Evolutionary conservation across 345 rosid species (phyloP).

Genomic region (Orychophragmus violaceus): DNA sequence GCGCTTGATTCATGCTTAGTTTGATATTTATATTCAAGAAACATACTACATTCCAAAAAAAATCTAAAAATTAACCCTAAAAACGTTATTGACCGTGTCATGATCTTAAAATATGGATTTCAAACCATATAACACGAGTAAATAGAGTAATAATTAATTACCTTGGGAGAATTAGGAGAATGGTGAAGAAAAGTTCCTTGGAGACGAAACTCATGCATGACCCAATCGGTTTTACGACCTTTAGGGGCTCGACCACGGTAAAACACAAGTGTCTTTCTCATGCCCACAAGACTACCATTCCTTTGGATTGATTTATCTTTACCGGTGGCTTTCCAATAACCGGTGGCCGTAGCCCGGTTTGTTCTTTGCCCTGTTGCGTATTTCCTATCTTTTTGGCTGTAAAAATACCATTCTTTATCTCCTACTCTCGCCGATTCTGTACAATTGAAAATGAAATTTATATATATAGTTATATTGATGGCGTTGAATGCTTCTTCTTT

Average conservation of each 20-base stretch:
- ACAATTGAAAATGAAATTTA: neutral
- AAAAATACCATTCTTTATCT: slow-evolving; percentile 46
- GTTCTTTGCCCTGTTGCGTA: slow-evolving; percentile 49
- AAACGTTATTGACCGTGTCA: neutral
- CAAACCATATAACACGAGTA: neutral
- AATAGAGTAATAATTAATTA: neutral
- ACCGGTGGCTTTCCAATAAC: slow-evolving; percentile 64
- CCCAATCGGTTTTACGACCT: slow-evolving; percentile 50
- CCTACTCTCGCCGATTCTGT: slow-evolving; percentile 32
- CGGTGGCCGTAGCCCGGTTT: slow-evolving; percentile 46
- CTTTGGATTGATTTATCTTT: slow-evolving; percentile 39
- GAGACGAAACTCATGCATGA: slow-evolving; percentile 59
- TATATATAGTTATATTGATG: neutral
- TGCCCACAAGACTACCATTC: slow-evolving; percentile 29
- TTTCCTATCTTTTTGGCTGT: slow-evolving; percentile 46
- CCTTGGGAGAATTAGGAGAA: slow-evolving; percentile 11
- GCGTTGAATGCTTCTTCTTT: neutral
- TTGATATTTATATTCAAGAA: neutral
- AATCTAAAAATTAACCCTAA: neutral
- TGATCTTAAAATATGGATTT: neutral
- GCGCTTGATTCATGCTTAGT: slow-evolving; percentile 12
- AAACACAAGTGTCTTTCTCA: slow-evolving; percentile 46
- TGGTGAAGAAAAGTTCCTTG: slow-evolving; percentile 33
- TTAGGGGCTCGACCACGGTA: slow-evolving; percentile 50
- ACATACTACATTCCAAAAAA: neutral